Percentiles rank a stretch among this genome's conserved stretches.
Conservation (phyloP, 2,329 filamentous ascomycete species). For the Colletotrichum godetiae region DNA sequence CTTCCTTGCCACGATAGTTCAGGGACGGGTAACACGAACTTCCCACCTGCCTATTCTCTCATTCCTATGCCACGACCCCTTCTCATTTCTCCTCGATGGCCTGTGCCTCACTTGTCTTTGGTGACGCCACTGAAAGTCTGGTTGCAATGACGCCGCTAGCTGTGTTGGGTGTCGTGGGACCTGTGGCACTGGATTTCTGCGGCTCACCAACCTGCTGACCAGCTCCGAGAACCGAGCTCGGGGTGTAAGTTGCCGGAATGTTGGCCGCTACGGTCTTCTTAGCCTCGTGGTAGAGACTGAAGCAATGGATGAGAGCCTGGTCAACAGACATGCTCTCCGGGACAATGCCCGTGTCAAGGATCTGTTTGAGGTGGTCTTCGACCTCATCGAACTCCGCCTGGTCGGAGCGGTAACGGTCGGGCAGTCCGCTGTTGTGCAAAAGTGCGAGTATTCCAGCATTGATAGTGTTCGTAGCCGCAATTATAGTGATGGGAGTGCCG, state of each 20-base stretch:
- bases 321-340: conserved; percentile 54
- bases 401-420: conserved; percentile 62
- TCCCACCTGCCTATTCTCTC: background rate
- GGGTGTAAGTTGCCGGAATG: conserved; percentile 54
- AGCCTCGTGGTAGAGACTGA: conserved; percentile 56
- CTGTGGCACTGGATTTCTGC: background rate
- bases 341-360: conserved; percentile 60
- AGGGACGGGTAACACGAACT: background rate
- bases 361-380: conserved; percentile 61
- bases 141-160: conserved; percentile 25
- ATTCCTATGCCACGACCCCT: background rate
- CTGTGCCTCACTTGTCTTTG: background rate
- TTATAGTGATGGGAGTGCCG: conserved; percentile 55
- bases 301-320: conserved; percentile 60
- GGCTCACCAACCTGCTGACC: conserved; percentile 18
- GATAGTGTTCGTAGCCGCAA: conserved; percentile 62
- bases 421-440: conserved; percentile 65
- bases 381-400: conserved; percentile 60
- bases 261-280: conserved; percentile 60
- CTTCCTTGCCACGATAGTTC: background rate
- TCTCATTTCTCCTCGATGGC: background rate
- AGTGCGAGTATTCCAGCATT: conserved; percentile 62
- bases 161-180: conserved; percentile 6
- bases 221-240: conserved; percentile 22
- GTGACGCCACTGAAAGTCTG: conserved; percentile 8